phyloP scores from a whole-genome alignment of 2,329 filamentous ascomycete species.

The Colletotrichum truncatum region DNA sequence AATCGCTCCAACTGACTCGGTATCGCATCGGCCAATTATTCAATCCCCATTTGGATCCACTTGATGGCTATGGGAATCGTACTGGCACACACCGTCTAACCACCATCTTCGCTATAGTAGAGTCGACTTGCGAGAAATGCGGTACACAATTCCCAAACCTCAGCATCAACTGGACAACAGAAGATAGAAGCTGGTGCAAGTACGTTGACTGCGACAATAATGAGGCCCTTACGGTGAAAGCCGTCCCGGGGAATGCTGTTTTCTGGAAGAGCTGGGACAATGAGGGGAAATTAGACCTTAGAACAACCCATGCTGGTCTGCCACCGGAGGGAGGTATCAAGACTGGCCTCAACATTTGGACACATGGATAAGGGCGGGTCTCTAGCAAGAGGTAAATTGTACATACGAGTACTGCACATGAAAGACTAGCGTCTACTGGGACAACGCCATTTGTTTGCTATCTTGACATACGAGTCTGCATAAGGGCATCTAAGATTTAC shows the following conservation, averaged over 20 bases:
- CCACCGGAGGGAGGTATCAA: neutral
- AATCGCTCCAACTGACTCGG: conserved; percentile 1
- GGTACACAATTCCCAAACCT: conserved; percentile 5
- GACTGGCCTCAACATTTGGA: conserved; percentile 15
- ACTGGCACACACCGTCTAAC: neutral
- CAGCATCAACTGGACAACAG: neutral
- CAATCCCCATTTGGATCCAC: conserved; percentile 2
- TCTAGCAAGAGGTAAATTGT: too few species aligned
- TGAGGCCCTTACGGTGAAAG: neutral
- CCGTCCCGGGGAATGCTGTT: neutral
- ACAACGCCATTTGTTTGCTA: too few species aligned
- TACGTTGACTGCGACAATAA: neutral
- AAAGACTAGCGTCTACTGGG: too few species aligned
- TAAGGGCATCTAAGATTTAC: too few species aligned
- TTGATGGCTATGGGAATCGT: neutral
- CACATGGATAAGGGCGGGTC: neutral
- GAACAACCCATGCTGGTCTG: neutral
- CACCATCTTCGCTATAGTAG: neutral
- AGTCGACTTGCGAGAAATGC: neutral
- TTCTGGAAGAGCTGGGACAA: conserved; percentile 17
- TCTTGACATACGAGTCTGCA: too few species aligned
- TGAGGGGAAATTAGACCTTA: neutral
- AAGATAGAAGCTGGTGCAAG: neutral
- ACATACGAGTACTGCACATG: too few species aligned
- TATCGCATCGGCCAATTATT: neutral